Percentiles rank a stretch among this genome's conserved stretches.
These are phyloP conservation scores for Psilocybe azurescens DNA, from an alignment of 768 basidiomycete species.

Conservation along the genomic window DNA sequence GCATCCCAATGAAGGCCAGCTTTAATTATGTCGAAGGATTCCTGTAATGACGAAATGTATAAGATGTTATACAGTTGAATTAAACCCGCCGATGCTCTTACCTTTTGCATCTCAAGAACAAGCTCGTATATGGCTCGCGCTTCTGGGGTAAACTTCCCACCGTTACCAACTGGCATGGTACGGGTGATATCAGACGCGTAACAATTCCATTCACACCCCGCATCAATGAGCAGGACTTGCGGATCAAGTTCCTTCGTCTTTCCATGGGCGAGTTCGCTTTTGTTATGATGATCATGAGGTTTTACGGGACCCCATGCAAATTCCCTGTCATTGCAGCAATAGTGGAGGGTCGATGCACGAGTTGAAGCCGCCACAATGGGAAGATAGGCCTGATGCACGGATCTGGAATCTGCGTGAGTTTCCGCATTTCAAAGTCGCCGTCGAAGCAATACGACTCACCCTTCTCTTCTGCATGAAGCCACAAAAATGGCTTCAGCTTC, in stretches of 20 bases:
- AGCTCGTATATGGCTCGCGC: conserved; percentile 85
- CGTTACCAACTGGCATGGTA: conserved; percentile 93
- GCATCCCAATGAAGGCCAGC: conserved; percentile 92
- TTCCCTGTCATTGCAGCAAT: conserved; percentile 90
- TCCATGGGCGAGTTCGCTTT: conserved; percentile 47
- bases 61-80: neutral
- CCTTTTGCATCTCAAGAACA: conserved; percentile 90
- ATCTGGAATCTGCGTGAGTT: conserved; percentile 43
- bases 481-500: conserved; percentile 96
- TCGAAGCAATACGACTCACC: conserved; percentile 51
- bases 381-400: conserved; percentile 88
- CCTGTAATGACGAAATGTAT: conserved; percentile 38
- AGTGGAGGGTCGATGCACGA: conserved; percentile 90
- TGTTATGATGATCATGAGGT: conserved; percentile 59
- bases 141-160: conserved; percentile 85
- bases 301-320: conserved; percentile 85
- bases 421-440: conserved; percentile 5
- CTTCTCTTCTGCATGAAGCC: conserved; percentile 86
- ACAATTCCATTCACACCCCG: conserved; percentile 85
- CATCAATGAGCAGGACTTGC: conserved; percentile 89
- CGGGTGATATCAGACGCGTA: conserved; percentile 67
- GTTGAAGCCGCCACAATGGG: conserved; percentile 91
- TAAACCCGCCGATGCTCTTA: conserved; percentile 31
- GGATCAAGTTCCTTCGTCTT: conserved; percentile 51
- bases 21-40: conserved; percentile 69